phyloP scores from a whole-genome alignment of 176 grass and related monocot genomes.

The Musa itinerans region DNA sequence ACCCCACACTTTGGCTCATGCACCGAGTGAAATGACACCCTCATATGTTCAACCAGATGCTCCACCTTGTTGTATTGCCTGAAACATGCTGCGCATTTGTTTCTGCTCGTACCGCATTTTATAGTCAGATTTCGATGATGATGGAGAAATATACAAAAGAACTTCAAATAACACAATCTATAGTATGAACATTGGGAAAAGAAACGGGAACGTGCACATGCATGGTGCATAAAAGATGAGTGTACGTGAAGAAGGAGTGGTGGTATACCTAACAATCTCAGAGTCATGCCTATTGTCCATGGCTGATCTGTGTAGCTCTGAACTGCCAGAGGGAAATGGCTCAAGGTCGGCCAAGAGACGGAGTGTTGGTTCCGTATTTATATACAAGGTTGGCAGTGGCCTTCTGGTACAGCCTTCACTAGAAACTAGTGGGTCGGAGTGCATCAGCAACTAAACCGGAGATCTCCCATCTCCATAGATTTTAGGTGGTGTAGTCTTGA shows the following conservation, averaged over 20 bases:
- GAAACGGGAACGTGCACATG: too few relatives aligned
- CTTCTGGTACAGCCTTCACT: too few relatives aligned
- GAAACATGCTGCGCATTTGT: constrained; percentile 86
- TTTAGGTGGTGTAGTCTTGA: too few relatives aligned
- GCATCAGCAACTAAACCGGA: too few relatives aligned
- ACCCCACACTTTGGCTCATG: constrained; percentile 79
- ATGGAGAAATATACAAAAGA: too few relatives aligned
- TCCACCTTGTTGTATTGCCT: constrained; percentile 83
- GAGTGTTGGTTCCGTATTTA: constrained; percentile 14
- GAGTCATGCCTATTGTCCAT: background rate
- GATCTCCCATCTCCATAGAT: too few relatives aligned
- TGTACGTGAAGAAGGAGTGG: background rate
- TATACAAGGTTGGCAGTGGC: background rate
- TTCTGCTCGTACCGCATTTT: constrained; percentile 28
- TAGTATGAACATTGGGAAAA: background rate
- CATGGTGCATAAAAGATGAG: too few relatives aligned
- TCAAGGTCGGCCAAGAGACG: background rate
- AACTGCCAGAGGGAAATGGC: background rate
- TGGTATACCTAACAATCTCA: constrained; percentile 5
- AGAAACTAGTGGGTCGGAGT: too few relatives aligned
- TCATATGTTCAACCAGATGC: constrained; percentile 93
- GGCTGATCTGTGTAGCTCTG: background rate
- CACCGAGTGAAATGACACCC: constrained; percentile 64
- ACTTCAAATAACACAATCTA: background rate
- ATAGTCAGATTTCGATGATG: too few relatives aligned